Base-by-base conservation (phyloP, 768 basidiomycete genomes). In the Mycena belliarum region DNA sequence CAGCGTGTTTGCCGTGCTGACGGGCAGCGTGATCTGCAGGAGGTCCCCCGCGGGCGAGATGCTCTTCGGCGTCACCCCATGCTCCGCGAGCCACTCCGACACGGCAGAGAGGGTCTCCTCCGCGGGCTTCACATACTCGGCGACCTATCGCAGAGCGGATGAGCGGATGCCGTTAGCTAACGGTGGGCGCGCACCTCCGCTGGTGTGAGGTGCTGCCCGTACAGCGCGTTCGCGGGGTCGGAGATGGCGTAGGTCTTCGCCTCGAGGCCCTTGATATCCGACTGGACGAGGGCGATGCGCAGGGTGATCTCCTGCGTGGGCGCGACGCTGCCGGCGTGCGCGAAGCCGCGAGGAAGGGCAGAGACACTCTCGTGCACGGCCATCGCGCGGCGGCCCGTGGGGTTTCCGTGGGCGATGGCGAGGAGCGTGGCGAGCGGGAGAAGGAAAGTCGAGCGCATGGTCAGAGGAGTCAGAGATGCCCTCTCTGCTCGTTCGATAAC, bases 1-100 rank as follows among this genome's bases (percentile, higher is more conserved):
- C 73, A 83, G 79, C 49, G 72, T 63, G 63, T 83, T 80, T 0
- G 79, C 82, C 18, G 73, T 60, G 16, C 65, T 20, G 32, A 83
- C 70, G 0, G 80, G 72, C 4, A 82, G 70, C 10, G 63, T 68
- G 41, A 60, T 49, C 26, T 60, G 52, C 18, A 60, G 59, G 10
- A 55, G 6, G 52, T 60, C 52, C 7, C 52, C 68, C 0, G 80
- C 78, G 7, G 75, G 71, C n/a, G 82, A 79, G n/a, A 74, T 71
- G 21, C 64, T 42, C 10, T 74, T 55, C 37, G 69, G 63, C 26
- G 72, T 64, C 23, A 83, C 64, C n/a, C 77, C 81, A 44, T 81
- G 70, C 4, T 68, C 71, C 0, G 70, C 68, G 3, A 83, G 67
- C 81, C 82, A 83, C 15, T 29, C 54, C 6, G 49, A 55, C 5